phyloP scores from a whole-genome alignment of 495 filamentous ascomycete genomes.

The Choiromyces venosus region DNA sequence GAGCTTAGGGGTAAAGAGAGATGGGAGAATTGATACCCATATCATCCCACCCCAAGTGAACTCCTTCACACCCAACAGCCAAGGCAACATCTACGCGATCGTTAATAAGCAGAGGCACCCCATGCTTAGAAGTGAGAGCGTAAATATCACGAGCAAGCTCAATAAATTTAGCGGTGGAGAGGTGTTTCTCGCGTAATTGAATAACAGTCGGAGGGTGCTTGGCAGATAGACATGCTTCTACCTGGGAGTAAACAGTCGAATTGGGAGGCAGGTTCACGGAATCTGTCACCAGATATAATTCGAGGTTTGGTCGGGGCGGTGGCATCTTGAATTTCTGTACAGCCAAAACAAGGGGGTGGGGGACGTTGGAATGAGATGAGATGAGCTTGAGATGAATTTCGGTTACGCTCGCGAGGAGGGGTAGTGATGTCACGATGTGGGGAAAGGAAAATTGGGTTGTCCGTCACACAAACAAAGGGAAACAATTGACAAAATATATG shows the following conservation, averaged over 20 bases:
- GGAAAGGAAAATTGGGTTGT: not conserved
- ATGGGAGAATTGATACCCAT: conserved; percentile 54
- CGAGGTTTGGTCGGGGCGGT: conserved; percentile 46
- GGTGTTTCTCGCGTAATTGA: conserved; percentile 84
- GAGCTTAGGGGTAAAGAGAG: not conserved
- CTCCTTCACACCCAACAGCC: conserved; percentile 78
- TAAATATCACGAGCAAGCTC: conserved; percentile 55
- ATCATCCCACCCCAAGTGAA: conserved; percentile 94
- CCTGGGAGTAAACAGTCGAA: conserved; percentile 64
- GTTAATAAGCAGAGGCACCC: conserved; percentile 84
- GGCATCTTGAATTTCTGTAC: conserved; percentile 10
- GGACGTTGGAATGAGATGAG: not conserved
- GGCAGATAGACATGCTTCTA: conserved; percentile 59
- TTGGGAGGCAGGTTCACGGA: conserved; percentile 68
- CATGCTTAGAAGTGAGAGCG: conserved; percentile 57
- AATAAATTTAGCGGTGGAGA: conserved; percentile 68
- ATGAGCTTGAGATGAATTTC: not conserved
- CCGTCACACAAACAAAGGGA: not conserved
- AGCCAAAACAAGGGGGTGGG: not conserved
- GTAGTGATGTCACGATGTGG: not conserved
- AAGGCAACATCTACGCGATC: conserved; percentile 91
- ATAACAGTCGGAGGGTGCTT: conserved; percentile 80
- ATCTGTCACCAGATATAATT: conserved; percentile 88
- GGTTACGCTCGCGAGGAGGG: not conserved
- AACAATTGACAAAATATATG: not conserved